phyloP scores from a whole-genome alignment of 2,329 filamentous ascomycete genomes.

The Botrytis byssoidea region DNA sequence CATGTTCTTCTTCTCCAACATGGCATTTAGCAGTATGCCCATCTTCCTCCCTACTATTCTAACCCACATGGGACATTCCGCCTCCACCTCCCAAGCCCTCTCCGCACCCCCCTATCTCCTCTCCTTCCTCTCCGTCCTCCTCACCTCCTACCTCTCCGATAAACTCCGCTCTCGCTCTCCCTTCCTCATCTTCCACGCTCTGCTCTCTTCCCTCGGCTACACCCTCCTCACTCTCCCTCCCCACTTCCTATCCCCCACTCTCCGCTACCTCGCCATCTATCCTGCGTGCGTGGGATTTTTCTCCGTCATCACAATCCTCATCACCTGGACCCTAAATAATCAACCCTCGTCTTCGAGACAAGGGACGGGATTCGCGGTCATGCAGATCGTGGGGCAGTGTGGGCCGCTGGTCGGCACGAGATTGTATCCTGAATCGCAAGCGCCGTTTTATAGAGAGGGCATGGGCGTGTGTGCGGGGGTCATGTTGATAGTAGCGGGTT shows the following conservation, averaged over 20 bases:
- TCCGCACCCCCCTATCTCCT: constrained; percentile 78
- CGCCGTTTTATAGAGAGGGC: constrained; percentile 48
- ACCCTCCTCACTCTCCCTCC: constrained; percentile 59
- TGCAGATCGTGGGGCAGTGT: constrained; percentile 67
- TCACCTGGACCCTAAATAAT: constrained; percentile 89
- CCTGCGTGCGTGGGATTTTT: constrained; percentile 81
- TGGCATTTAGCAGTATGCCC: constrained; percentile 83
- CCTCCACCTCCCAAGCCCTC: constrained; percentile 70
- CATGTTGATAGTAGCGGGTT: constrained; percentile 47
- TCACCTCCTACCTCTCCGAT: constrained; percentile 73
- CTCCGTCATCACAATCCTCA: constrained; percentile 76
- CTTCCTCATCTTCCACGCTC: constrained; percentile 67
- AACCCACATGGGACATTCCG: constrained; percentile 69
- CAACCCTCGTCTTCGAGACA: constrained; percentile 67
- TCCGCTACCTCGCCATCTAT: constrained; percentile 73
- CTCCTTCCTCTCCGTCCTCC: constrained; percentile 69
- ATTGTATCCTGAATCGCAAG: constrained; percentile 52
- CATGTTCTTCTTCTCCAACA: constrained; percentile 87
- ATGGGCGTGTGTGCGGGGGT: constrained; percentile 51
- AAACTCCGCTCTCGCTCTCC: constrained; percentile 58
- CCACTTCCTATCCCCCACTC: constrained; percentile 56
- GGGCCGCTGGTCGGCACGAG: constrained; percentile 49
- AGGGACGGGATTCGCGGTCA: constrained; percentile 73
- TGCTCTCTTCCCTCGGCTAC: constrained; percentile 63
- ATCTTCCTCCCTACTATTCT: constrained; percentile 85